These are phyloP conservation scores for Taxillus chinensis DNA, from an alignment of 164 flowering plant genomes.

Conservation along the genomic window DNA sequence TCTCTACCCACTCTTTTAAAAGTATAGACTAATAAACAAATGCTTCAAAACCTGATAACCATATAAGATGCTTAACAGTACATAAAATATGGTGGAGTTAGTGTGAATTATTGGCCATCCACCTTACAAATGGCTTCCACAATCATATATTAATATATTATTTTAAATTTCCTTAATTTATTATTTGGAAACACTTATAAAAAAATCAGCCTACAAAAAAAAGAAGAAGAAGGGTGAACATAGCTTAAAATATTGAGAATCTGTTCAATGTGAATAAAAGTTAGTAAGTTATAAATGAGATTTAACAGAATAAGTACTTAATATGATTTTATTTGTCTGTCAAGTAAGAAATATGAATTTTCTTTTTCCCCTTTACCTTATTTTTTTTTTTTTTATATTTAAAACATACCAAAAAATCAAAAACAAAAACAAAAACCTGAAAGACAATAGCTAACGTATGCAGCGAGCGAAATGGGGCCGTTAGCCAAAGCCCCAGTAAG, in stretches of 20 bases:
- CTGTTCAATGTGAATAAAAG: not conserved
- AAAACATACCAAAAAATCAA: not conserved
- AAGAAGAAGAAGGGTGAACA: not conserved
- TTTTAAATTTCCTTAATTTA: constrained; percentile 7
- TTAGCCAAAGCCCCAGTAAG: constrained; percentile 22
- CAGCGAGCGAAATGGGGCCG: constrained; percentile 12
- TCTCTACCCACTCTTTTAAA: too few species aligned
- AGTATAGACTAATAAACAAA: too few species aligned
- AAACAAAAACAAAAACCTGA: not conserved
- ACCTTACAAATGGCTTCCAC: constrained; percentile 7
- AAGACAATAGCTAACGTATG: constrained; percentile 11
- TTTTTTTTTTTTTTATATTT: too few species aligned
- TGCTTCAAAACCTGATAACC: not conserved
- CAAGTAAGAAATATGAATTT: too few species aligned
- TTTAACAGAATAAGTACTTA: too few species aligned
- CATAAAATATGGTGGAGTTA: too few species aligned
- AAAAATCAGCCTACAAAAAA: not conserved
- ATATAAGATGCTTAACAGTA: constrained; percentile 12
- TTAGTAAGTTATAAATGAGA: too few species aligned
- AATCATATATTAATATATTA: constrained; percentile 13
- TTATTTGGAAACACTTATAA: constrained; percentile 10
- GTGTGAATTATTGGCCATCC: constrained; percentile 19
- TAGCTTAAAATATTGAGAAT: not conserved
- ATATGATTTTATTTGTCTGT: too few species aligned
- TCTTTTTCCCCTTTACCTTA: too few species aligned